Evolutionary conservation across 2,329 filamentous ascomycete species (phyloP).

Genomic region (Didymella arachidicola): DNA sequence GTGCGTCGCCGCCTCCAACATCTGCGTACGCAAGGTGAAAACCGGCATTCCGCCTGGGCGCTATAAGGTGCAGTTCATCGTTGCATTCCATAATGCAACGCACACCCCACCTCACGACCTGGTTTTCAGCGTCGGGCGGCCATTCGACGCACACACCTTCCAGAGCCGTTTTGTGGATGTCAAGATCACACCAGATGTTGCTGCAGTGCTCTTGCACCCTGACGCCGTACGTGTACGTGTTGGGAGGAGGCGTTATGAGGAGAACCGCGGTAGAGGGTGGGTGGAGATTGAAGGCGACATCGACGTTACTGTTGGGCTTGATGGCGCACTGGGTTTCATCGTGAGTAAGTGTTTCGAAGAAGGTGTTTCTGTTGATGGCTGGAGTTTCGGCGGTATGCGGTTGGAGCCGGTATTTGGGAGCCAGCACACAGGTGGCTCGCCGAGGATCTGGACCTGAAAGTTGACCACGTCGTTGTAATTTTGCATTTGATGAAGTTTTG

Average conservation of each 20-base stretch:
- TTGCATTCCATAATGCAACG: slow-evolving; percentile 37
- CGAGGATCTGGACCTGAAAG: background rate
- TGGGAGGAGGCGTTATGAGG: slow-evolving; percentile 39
- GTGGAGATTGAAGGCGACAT: slow-evolving; percentile 50
- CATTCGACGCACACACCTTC: slow-evolving; percentile 45
- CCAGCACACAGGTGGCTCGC: background rate
- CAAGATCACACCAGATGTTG: slow-evolving; percentile 50
- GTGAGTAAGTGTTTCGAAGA: slow-evolving; percentile 47
- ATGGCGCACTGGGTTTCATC: slow-evolving; percentile 49
- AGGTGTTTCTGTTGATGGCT: slow-evolving; percentile 44
- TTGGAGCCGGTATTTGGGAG: slow-evolving; percentile 46
- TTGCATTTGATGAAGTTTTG: background rate
- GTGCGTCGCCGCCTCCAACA: slow-evolving; percentile 41
- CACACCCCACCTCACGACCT: slow-evolving; percentile 39
- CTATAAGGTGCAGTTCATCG: slow-evolving; percentile 50
- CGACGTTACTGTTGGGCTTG: slow-evolving; percentile 47
- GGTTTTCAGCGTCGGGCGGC: slow-evolving; percentile 50
- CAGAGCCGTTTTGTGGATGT: slow-evolving; percentile 47
- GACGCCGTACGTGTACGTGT: slow-evolving; percentile 50
- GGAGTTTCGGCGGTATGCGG: slow-evolving; percentile 51
- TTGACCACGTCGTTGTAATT: background rate
- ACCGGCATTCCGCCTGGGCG: slow-evolving; percentile 49
- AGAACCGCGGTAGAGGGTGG: slow-evolving; percentile 46
- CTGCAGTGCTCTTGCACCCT: slow-evolving; percentile 47
- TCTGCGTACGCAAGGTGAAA: slow-evolving; percentile 48